A percentile compares a stretch with the other conserved stretches of the same genome.
These are phyloP conservation scores for Castanea sativa DNA, from an alignment of 306 rosid species.

Conservation along the genomic window DNA sequence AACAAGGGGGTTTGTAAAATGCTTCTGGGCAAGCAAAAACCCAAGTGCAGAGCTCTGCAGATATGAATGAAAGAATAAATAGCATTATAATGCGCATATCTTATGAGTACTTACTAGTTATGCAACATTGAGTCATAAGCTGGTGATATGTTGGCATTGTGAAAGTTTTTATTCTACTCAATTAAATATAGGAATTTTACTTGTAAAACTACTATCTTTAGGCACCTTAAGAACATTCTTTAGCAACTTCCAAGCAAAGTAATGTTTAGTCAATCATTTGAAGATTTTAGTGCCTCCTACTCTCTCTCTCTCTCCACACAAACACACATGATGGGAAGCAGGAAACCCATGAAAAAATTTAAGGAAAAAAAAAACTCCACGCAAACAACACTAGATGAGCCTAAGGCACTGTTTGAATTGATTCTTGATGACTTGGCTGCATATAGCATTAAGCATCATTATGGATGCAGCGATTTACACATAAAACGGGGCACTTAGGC, in stretches of 20 bases:
- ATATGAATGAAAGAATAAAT: conserved; percentile 1
- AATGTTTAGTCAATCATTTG: background rate
- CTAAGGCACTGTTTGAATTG: background rate
- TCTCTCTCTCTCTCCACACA: background rate
- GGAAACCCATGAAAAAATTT: too few species aligned
- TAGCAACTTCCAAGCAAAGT: background rate
- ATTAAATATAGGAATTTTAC: background rate
- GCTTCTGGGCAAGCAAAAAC: conserved; percentile 92
- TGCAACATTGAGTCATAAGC: background rate
- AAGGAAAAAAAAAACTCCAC: too few species aligned
- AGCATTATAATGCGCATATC: background rate
- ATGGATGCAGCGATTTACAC: background rate
- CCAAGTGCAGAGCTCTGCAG: conserved; percentile 95
- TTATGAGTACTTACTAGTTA: background rate
- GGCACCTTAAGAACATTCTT: background rate
- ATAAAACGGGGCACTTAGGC: background rate
- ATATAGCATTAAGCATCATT: background rate
- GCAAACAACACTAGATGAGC: background rate
- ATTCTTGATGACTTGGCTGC: background rate
- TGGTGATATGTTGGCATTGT: background rate
- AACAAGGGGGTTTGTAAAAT: conserved; percentile 82
- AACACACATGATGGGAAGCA: background rate
- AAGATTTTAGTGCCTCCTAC: background rate
- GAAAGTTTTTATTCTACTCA: background rate
- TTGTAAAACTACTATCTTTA: background rate